phyloP scores from a whole-genome alignment of 1,284 basidiomycete genomes.

The Cerrena zonata region DNA sequence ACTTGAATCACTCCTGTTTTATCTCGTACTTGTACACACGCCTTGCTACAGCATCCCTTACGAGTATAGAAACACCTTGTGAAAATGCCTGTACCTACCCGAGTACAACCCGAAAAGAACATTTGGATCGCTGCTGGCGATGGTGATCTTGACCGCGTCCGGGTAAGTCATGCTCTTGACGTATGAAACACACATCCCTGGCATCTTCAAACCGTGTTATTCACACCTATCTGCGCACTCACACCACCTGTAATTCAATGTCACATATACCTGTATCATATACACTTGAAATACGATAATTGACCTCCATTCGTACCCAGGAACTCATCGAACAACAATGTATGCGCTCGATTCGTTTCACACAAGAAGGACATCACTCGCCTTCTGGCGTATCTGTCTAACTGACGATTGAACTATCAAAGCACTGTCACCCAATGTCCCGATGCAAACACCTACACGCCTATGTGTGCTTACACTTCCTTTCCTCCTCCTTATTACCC shows the following conservation, averaged over 20 bases:
- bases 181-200: too few relatives aligned
- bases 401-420: constrained; percentile 7
- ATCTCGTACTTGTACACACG: too few relatives aligned
- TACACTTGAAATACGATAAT: too few relatives aligned
- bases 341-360: constrained; percentile 12
- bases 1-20: too few relatives aligned
- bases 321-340: constrained; percentile 19
- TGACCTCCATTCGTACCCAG: too few relatives aligned
- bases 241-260: too few relatives aligned
- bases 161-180: constrained; percentile 28
- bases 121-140: constrained; percentile 90
- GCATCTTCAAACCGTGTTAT: too few relatives aligned
- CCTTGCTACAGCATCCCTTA: too few relatives aligned
- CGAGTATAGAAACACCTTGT: constrained; percentile 1
- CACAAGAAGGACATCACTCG: too few relatives aligned
- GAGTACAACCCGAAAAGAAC: constrained; percentile 47
- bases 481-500: constrained; percentile 9
- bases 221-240: too few relatives aligned
- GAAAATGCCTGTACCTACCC: constrained; percentile 29
- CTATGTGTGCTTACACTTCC: constrained; percentile 62
- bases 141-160: constrained; percentile 56
- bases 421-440: constrained; percentile 72
- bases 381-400: background rate
- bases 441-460: constrained; percentile 80
- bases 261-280: too few relatives aligned